Evolutionary conservation across 2,329 filamentous ascomycete genomes (phyloP), one percentile per base, ranked within the genome.

Genomic region (Monosporascus sp.): DNA sequence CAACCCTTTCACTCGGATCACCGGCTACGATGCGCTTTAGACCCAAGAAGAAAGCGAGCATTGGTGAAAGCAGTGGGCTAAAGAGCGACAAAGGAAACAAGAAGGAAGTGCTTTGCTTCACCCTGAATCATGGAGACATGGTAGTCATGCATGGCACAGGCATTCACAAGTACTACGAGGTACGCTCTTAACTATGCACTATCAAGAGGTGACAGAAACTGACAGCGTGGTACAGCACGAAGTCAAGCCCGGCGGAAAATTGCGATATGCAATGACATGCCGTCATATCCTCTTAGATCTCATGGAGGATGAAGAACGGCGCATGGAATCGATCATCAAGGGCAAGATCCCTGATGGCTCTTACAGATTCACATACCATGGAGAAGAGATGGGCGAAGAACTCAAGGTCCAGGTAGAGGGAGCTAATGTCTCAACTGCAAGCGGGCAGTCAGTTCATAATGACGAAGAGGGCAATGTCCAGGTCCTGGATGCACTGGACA

Each of bases 91-190:
- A 61, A 8, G 66, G 64, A 17, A 65, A 2, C 62, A 67, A 36
- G 59, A 61, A 15, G 55, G 55, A 56, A 1, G 57, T 75, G 5
- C 57, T 80, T 0, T 65, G 69, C 5, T 61, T 80, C 1, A 59
- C 63, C 1, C 68, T 88, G 3, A 72, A 75, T 7, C 85, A 88
- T 62, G 85, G 85, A 0, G 85, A 88, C 62, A 77, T 87, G 11
- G 75, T 83, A 2, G 70, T 87, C 18, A 87, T 87, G 83, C 77
- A 84, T 58, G 84, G 83, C 0, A 70, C 69, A 0, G 68, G 71
- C 0, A 79, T 88, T 14, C 86, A 88, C 59, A 72, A 75, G 58
- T 72, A 76, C 20, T 83, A 84, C 51, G 82, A 86, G 58, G 77
- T 77, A 58, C 57, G 70, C 65, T 22, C 41, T 20, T 5, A 3